phyloP scores from a whole-genome alignment of 2,329 filamentous ascomycete genomes.

The Cucurbitaria berberidis region DNA sequence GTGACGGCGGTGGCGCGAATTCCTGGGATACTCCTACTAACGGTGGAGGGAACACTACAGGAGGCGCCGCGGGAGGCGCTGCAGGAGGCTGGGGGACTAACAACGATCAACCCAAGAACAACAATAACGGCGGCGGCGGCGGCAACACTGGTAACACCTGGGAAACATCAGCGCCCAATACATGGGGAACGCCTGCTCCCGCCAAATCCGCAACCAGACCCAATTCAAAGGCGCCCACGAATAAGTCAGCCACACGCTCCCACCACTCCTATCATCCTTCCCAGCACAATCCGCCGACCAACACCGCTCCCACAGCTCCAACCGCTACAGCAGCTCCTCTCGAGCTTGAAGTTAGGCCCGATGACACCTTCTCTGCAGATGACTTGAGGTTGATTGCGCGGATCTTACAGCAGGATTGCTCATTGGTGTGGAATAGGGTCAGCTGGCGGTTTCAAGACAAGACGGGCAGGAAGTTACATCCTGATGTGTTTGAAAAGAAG shows the following conservation, averaged over 20 bases:
- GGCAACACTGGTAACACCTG: background rate
- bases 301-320: background rate
- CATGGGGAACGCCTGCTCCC: background rate
- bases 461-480: conserved; percentile 55
- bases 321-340: conserved; percentile 2
- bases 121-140: background rate
- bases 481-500: conserved; percentile 53
- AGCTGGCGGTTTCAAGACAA: conserved; percentile 57
- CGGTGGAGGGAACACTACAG: background rate
- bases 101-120: conserved; percentile 3
- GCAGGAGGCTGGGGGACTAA: background rate
- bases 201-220: conserved; percentile 6
- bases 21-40: background rate
- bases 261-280: background rate
- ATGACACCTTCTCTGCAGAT: conserved; percentile 33
- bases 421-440: conserved; percentile 55
- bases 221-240: background rate
- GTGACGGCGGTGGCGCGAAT: background rate
- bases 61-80: too few species aligned
- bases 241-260: conserved; percentile 3
- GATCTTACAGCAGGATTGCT: conserved; percentile 53
- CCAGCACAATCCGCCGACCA: background rate
- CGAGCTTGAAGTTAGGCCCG: conserved; percentile 32
- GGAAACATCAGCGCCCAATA: background rate
- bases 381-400: conserved; percentile 52